These are phyloP conservation scores for Hyphopichia fennica DNA, from an alignment of 1,139 yeast species.

Conservation along the genomic window DNA sequence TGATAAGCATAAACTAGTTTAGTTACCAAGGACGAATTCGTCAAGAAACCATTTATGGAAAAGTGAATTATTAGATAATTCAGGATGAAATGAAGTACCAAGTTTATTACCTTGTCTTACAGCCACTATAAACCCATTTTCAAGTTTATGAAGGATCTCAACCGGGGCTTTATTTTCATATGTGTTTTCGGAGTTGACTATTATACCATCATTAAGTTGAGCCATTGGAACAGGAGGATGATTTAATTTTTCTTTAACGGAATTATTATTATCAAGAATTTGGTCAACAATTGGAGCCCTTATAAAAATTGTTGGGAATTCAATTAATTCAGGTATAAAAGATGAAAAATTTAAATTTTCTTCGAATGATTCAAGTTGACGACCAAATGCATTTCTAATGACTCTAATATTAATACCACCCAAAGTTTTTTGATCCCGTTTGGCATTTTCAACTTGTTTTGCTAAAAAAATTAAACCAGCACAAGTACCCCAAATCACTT, in stretches of 20 bases:
- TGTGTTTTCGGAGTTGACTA: conserved; percentile 24
- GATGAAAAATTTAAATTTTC: conserved; percentile 47
- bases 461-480: conserved; percentile 78
- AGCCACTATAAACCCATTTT: conserved; percentile 58
- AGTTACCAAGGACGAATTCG: conserved; percentile 37
- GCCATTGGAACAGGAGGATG: conserved; percentile 2
- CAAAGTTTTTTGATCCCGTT: conserved; percentile 57
- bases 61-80: conserved; percentile 56
- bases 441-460: conserved; percentile 54
- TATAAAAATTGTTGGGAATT: conserved; percentile 66
- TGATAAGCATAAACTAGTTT: no score
- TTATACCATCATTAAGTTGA: conserved; percentile 17
- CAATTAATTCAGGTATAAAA: conserved; percentile 40
- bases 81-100: conserved; percentile 86
- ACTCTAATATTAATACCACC: conserved; percentile 70
- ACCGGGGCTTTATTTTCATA: conserved; percentile 33
- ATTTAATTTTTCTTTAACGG: neutral
- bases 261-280: conserved; percentile 5
- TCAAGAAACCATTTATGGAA: conserved; percentile 75
- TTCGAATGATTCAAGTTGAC: conserved; percentile 71
- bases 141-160: conserved; percentile 42
- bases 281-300: conserved; percentile 70
- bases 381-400: conserved; percentile 74
- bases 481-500: conserved; percentile 84
- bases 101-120: conserved; percentile 66